A percentile compares a stretch with the other conserved stretches of the same genome.
phyloP scores from a whole-genome alignment of 192 early-diverging fungal genomes.

The Gryganskiella cystojenkinii region DNA sequence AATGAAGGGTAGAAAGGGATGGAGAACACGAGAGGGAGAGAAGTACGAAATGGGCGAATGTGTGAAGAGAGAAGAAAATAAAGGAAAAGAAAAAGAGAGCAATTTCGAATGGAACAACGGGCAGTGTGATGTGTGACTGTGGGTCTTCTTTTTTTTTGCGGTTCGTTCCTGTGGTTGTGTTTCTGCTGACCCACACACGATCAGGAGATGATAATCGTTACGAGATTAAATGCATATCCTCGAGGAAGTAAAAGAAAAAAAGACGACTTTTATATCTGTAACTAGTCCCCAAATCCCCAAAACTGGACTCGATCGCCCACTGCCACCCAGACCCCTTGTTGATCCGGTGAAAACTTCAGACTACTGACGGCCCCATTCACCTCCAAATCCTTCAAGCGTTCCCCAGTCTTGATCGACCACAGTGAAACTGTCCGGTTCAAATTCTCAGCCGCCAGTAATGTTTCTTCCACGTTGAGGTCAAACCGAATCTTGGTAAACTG shows the following conservation, averaged over 20 bases:
- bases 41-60: background rate
- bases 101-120: background rate
- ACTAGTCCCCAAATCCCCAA: slow-evolving; percentile 8
- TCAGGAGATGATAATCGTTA: too few species aligned
- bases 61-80: background rate
- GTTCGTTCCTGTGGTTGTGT: too few species aligned
- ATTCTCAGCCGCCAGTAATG: slow-evolving; percentile 29
- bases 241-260: background rate
- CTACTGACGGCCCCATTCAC: slow-evolving; percentile 4
- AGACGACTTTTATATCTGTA: background rate
- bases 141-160: too few species aligned
- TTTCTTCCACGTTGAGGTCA: slow-evolving; percentile 24
- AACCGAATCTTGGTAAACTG: slow-evolving; percentile 24
- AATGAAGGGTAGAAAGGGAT: background rate
- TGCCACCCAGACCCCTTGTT: slow-evolving; percentile 21
- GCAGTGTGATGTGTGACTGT: too few species aligned
- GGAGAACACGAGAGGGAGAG: background rate
- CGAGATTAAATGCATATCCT: too few species aligned
- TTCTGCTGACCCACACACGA: too few species aligned
- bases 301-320: slow-evolving; percentile 21
- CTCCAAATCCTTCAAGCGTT: slow-evolving; percentile 25
- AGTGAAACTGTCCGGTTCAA: slow-evolving; percentile 18
- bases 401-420: slow-evolving; percentile 36
- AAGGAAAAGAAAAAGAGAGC: background rate
- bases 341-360: slow-evolving; percentile 13